Evolutionary conservation across 768 basidiomycete species (phyloP).

Genomic region (Rhizopogon sp.): DNA sequence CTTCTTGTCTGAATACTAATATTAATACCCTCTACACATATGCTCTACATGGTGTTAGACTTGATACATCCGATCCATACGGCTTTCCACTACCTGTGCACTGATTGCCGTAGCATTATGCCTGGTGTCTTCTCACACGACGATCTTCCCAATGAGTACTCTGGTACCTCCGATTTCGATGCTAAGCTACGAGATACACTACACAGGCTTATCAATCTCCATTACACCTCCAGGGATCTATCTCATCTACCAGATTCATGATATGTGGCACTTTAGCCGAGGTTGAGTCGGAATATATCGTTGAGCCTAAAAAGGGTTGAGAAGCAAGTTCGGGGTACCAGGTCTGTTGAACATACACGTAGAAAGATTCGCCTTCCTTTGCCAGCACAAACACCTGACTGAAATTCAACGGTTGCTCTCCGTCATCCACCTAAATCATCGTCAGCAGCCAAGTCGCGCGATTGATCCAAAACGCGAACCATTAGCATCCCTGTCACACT

Average conservation of each 20-base stretch:
- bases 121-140: neutral
- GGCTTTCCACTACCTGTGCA: neutral
- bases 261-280: slow-evolving; percentile 32
- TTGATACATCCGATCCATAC: neutral
- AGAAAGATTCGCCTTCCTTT: slow-evolving; percentile 69
- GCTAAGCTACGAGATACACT: slow-evolving; percentile 7
- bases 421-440: slow-evolving; percentile 71
- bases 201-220: slow-evolving; percentile 15
- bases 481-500: slow-evolving; percentile 84
- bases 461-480: slow-evolving; percentile 36
- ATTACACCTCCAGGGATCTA: slow-evolving; percentile 10
- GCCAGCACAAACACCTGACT: slow-evolving; percentile 92
- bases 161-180: neutral
- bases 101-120: too few species aligned
- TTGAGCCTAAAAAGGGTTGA: slow-evolving; percentile 51
- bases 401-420: slow-evolving; percentile 76
- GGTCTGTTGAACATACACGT: slow-evolving; percentile 57
- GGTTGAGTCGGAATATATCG: slow-evolving; percentile 91
- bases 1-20: slow-evolving; percentile 12
- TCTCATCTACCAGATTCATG: slow-evolving; percentile 1
- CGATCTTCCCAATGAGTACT: neutral
- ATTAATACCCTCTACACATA: slow-evolving; percentile 27
- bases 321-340: slow-evolving; percentile 2
- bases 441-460: neutral
- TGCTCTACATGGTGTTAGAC: slow-evolving; percentile 10